phyloP scores from a whole-genome alignment of 805 yeast genomes.

The Spathaspora sp. region DNA sequence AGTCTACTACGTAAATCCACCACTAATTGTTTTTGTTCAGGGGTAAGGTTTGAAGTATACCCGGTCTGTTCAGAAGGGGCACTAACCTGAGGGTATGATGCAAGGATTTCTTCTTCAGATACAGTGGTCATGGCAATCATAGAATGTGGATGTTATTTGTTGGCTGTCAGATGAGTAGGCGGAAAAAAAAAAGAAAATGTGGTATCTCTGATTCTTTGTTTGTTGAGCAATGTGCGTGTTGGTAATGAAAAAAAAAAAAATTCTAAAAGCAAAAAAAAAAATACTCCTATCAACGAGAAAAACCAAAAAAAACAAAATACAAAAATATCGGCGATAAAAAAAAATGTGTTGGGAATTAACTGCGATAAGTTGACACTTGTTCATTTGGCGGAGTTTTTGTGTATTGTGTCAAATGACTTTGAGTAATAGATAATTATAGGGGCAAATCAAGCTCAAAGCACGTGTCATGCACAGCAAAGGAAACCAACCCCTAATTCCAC shows the following conservation, averaged over 20 bases:
- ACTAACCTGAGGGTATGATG: conserved; percentile 68
- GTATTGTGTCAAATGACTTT: neutral
- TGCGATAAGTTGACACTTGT: neutral
- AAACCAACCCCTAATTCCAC: too few relatives aligned
- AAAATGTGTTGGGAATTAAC: neutral
- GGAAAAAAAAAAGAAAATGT: neutral
- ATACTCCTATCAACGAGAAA: neutral
- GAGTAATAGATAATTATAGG: too few relatives aligned
- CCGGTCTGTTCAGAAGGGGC: conserved; percentile 68
- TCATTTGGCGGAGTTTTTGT: neutral
- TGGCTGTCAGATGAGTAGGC: neutral
- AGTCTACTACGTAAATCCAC: conserved; percentile 56
- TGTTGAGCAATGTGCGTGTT: neutral
- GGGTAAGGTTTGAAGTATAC: conserved; percentile 74
- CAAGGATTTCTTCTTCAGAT: conserved; percentile 36
- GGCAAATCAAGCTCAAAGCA: too few relatives aligned
- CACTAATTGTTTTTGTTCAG: conserved; percentile 60
- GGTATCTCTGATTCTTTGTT: neutral
- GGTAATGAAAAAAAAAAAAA: neutral
- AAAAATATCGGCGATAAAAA: neutral
- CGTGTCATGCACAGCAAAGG: too few relatives aligned
- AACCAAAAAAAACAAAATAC: neutral
- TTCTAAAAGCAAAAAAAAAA: neutral
- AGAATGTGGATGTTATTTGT: neutral
- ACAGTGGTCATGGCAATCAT: conserved; percentile 13